Evolutionary conservation across 2,329 filamentous ascomycete species (phyloP), one percentile per base, ranked within the genome.

Genomic region (Epichloe scottii): DNA sequence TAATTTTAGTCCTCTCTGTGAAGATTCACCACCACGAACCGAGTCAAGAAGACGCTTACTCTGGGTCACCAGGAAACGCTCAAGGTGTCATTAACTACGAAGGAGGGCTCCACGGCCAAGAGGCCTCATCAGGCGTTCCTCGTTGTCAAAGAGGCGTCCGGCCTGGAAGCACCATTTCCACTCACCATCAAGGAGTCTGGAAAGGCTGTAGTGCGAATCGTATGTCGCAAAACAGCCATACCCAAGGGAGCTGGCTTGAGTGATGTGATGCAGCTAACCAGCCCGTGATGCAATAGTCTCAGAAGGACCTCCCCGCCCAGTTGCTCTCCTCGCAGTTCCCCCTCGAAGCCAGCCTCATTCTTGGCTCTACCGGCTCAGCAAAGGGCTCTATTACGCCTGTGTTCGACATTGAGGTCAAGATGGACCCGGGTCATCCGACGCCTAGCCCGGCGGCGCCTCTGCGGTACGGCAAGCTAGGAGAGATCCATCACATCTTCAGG

Each of bases 81-180:
- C 63, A 95, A 93, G 73, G 72, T 98, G 58, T 70, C 82, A 58
- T 72, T 98, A 61, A 95, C 89, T 35, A 78, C 88, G 8, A 85
- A 85, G 65, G 88, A 95, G 62, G 83, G 79, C 63, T 82, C 82
- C 68, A 84, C 82, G 59, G 77, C 80, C 45, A 91, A 89, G 75
- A 82, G 87, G 57, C 89, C 93, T 59, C 93, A 98, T 69, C 93
- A 98, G 70, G 89, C 89, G 5, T 96, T 96, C 73, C 76, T 98
- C 50, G 76, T 93, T 15, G 70, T 98, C 52, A 83, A 80, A 60
- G 89, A 97, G 59, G 72, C 75, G 12, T 84, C 82, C 11, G 88
- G 87, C 37, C 74, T 98, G 45, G 90, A 97, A 68, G 84, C 89
- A 23, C 89, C 90, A 1, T 95, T 91, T 62, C 82, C 89, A 1